These are phyloP conservation scores for Hypomontagnella submonticulosa DNA, from an alignment of 495 filamentous ascomycete genomes.

Conservation along the genomic window DNA sequence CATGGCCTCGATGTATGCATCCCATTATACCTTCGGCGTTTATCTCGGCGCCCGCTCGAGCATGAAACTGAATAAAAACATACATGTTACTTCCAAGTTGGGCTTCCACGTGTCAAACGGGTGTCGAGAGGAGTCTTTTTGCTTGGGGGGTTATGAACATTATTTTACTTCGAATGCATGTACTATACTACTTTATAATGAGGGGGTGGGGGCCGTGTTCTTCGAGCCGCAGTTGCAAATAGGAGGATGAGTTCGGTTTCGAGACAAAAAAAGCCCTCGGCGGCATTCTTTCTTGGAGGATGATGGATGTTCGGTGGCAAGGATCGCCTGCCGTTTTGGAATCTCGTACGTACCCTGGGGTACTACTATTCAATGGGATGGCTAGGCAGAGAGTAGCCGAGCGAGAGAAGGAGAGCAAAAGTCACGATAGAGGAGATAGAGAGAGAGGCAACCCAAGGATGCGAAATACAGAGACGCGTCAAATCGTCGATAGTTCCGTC, in stretches of 20 bases:
- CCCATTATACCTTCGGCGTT: background rate
- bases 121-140: constrained; percentile 16
- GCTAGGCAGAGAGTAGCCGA: constrained; percentile 1
- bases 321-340: constrained; percentile 21
- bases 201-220: constrained; percentile 6
- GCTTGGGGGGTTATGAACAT: constrained; percentile 25
- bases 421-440: constrained; percentile 25
- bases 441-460: constrained; percentile 14
- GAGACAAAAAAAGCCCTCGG: constrained; percentile 9
- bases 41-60: background rate
- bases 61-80: constrained; percentile 5
- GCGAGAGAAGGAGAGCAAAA: background rate
- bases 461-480: constrained; percentile 13
- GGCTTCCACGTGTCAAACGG: constrained; percentile 14
- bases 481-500: constrained; percentile 7
- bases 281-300: constrained; percentile 13
- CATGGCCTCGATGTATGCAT: constrained; percentile 26
- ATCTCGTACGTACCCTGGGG: background rate
- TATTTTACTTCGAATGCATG: constrained; percentile 39
- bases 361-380: constrained; percentile 9
- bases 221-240: constrained; percentile 25
- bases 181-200: constrained; percentile 48
- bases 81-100: constrained; percentile 18
- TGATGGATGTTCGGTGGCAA: constrained; percentile 27
- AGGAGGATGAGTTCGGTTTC: constrained; percentile 10